Percentiles rank a stretch among this genome's conserved stretches.
These are phyloP conservation scores for Fusarium chlamydosporum DNA, from an alignment of 2,329 filamentous ascomycete species.

Conservation along the genomic window DNA sequence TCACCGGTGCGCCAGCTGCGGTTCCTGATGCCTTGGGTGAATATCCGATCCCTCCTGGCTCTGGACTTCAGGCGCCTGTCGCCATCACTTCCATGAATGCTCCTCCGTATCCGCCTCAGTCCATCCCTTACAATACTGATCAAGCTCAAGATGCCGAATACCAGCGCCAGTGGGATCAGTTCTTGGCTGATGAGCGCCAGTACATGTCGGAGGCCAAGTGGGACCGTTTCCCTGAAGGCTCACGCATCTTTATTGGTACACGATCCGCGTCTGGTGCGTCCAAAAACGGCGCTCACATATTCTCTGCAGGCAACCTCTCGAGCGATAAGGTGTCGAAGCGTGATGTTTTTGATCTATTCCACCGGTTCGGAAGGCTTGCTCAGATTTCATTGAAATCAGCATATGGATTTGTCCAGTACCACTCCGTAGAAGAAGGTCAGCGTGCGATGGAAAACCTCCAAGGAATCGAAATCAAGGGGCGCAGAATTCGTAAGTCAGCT, in stretches of 20 bases:
- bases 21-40: slow-evolving; percentile 53
- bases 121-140: slow-evolving; percentile 50
- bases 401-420: slow-evolving; percentile 96
- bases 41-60: slow-evolving; percentile 51
- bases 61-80: slow-evolving; percentile 50
- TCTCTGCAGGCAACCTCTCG: slow-evolving; percentile 82
- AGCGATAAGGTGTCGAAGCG: slow-evolving; percentile 94
- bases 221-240: slow-evolving; percentile 84
- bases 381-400: slow-evolving; percentile 97
- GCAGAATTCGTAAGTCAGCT: slow-evolving; percentile 86
- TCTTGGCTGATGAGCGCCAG: slow-evolving; percentile 78
- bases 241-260: slow-evolving; percentile 85
- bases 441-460: slow-evolving; percentile 83
- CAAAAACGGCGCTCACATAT: slow-evolving; percentile 48
- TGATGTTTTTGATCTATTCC: slow-evolving; percentile 93
- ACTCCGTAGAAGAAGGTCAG: slow-evolving; percentile 80
- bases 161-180: slow-evolving; percentile 78
- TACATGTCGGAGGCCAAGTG: slow-evolving; percentile 84
- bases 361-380: slow-evolving; percentile 85
- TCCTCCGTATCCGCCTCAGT: slow-evolving; percentile 53
- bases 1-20: slow-evolving; percentile 53
- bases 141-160: slow-evolving; percentile 61
- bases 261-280: slow-evolving; percentile 48
- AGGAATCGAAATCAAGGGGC: slow-evolving; percentile 84
- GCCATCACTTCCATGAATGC: slow-evolving; percentile 53